Evolutionary conservation across 345 rosid species (phyloP).

Genomic region (Salix purpurea): DNA sequence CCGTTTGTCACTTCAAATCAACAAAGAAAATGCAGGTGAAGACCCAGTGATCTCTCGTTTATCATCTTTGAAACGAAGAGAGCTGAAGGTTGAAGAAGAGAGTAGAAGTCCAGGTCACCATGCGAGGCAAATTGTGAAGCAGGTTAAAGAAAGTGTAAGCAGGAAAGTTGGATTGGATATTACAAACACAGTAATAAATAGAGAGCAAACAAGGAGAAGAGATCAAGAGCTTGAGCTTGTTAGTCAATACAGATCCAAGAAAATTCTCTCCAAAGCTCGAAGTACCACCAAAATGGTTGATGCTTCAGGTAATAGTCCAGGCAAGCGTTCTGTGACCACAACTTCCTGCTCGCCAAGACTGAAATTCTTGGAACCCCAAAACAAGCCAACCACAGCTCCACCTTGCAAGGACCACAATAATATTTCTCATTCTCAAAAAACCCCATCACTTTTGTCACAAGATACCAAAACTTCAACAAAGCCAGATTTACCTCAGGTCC

Average conservation of each 20-base stretch:
- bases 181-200: constrained; percentile 55
- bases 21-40: constrained; percentile 57
- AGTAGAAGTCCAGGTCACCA: constrained; percentile 54
- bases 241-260: constrained; percentile 39
- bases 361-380: constrained; percentile 38
- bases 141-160: constrained; percentile 63
- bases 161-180: constrained; percentile 71
- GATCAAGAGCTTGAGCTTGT: constrained; percentile 33
- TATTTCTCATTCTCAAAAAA: constrained; percentile 18
- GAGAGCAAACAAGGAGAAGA: constrained; percentile 30
- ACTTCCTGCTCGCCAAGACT: constrained; percentile 53
- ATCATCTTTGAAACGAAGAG: constrained; percentile 39
- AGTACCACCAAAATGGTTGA: not conserved
- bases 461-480: constrained; percentile 13
- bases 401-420: constrained; percentile 14
- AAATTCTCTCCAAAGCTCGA: constrained; percentile 31
- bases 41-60: constrained; percentile 38
- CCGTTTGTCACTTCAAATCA: constrained; percentile 72
- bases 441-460: constrained; percentile 1
- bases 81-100: constrained; percentile 50
- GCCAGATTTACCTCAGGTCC: not conserved
- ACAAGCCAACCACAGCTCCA: constrained; percentile 13
- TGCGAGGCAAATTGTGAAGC: constrained; percentile 74
- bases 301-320: constrained; percentile 31
- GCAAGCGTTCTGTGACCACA: constrained; percentile 22